Evolutionary conservation across 169 alveolate species (phyloP), one percentile per base, ranked within the genome.

Genomic region (Plasmodium gonderi): DNA sequence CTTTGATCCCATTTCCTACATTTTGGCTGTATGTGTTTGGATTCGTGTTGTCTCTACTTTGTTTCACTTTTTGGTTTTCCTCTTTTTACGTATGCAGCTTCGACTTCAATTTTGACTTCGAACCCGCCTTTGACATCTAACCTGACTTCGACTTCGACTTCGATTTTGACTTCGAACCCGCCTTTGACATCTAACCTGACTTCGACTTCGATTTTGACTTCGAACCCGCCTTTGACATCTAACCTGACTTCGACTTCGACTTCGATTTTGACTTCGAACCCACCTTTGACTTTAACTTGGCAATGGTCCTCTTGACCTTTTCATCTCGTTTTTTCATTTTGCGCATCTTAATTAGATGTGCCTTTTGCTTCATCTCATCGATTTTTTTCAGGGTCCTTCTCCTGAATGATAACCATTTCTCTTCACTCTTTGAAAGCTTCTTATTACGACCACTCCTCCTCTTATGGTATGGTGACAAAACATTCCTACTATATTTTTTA

Each of bases 281-380:
- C 40, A 29, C 44, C 36, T 80, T 80, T 2, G 85, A 38, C 51
- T 87, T 87, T 49, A 87, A 38, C 79, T 75, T 87, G 44, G 76
- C 85, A 74, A 87, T 38, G 51, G 68, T 65, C 68, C 81, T 74
- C 47, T 87, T 60, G 29, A 87, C 54, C 68, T 75, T 87, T 49
- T 38, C 68, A 75, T 87, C 93, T 36, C 93, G 60, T 54, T 87
- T 87, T 75, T 87, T 77, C 68, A 42, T 49, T 40, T 87, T 87
- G 14, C 51, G 78, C 49, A 74, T 87, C 79, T 87, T 87, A 23
- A 87, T 54, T 12, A 87, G 74, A 54, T 87, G 89, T 33, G 93
- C 93, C 47, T 87, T 87, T 54, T 87, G 78, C 79, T 87, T 87
- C 93, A 87, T 87, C 17, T 87, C 93, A 11, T 87, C 93, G 47